phyloP scores from a whole-genome alignment of 176 grass and related monocot genomes.

The bread wheat (Triticum aestivum) region DNA sequence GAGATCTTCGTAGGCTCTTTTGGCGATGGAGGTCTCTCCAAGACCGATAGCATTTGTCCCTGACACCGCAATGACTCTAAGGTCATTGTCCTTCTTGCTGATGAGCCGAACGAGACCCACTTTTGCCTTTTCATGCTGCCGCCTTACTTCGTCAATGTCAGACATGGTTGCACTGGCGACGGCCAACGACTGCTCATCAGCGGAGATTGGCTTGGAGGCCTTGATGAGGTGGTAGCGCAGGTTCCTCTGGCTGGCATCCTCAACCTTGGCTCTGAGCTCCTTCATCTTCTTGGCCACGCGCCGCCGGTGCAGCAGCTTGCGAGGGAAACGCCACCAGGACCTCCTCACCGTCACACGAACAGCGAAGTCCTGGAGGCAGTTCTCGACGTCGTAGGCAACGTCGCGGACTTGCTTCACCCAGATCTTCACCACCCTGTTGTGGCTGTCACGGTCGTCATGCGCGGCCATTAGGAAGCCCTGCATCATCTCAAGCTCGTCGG shows the following conservation, averaged over 20 bases:
- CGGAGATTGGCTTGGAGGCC: background rate
- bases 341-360: background rate
- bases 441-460: background rate
- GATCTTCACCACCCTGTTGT: background rate
- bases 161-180: background rate
- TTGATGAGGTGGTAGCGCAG: slow-evolving; percentile 3
- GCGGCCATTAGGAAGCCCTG: slow-evolving; percentile 16
- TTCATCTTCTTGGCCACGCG: slow-evolving; percentile 10
- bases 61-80: background rate
- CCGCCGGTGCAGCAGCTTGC: background rate
- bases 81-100: background rate
- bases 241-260: slow-evolving; percentile 39
- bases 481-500: slow-evolving; percentile 52
- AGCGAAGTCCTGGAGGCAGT: slow-evolving; percentile 11
- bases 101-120: background rate
- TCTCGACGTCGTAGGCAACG: slow-evolving; percentile 37
- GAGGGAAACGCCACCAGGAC: background rate
- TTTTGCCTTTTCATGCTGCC: background rate
- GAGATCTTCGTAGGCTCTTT: background rate
- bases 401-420: slow-evolving; percentile 56
- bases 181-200: background rate
- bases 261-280: slow-evolving; percentile 13
- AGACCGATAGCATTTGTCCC: background rate
- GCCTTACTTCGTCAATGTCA: background rate
- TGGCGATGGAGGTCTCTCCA: background rate